Conservation (phyloP, 257 asterid species). For the Solanum paucissectum region DNA sequence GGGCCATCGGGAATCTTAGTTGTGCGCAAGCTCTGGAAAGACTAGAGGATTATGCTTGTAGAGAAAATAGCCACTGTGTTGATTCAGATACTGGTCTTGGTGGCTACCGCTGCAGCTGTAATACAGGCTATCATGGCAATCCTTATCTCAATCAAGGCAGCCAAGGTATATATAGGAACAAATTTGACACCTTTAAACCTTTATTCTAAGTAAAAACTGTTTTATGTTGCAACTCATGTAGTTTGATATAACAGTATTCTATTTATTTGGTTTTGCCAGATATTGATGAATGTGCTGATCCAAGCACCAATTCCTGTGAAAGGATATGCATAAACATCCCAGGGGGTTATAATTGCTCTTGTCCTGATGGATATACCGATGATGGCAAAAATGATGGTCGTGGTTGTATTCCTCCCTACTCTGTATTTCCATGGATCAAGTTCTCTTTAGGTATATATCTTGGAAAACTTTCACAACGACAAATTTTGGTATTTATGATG, state of each 20-base stretch:
- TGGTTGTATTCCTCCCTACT: constrained; percentile 33
- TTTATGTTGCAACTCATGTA: no score
- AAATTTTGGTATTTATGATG: not conserved
- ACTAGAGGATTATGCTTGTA: not conserved
- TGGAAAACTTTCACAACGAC: not conserved
- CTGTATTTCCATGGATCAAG: constrained; percentile 29
- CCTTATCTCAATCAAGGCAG: constrained; percentile 12
- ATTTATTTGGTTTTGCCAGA: constrained; percentile 14
- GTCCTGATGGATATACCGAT: constrained; percentile 32
- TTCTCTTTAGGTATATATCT: constrained; percentile 27
- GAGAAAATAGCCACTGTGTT: not conserved
- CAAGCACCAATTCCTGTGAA: constrained; percentile 23
- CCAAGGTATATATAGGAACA: not conserved
- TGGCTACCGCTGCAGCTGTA: constrained; percentile 11
- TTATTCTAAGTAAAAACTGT: no score
- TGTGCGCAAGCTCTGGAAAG: not conserved
- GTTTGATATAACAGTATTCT: no score
- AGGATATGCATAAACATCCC: constrained; percentile 20
- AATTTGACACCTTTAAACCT: no score
- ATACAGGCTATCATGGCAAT: constrained; percentile 3
- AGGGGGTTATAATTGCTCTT: constrained; percentile 33
- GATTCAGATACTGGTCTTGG: not conserved
- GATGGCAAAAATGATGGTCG: constrained; percentile 30
- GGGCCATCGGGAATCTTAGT: not conserved
- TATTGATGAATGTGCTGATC: constrained; percentile 33